Percentiles rank a stretch among this genome's conserved stretches.
These are phyloP conservation scores for Pezicula carpinea DNA, from an alignment of 2,329 filamentous ascomycete species.

Conservation along the genomic window DNA sequence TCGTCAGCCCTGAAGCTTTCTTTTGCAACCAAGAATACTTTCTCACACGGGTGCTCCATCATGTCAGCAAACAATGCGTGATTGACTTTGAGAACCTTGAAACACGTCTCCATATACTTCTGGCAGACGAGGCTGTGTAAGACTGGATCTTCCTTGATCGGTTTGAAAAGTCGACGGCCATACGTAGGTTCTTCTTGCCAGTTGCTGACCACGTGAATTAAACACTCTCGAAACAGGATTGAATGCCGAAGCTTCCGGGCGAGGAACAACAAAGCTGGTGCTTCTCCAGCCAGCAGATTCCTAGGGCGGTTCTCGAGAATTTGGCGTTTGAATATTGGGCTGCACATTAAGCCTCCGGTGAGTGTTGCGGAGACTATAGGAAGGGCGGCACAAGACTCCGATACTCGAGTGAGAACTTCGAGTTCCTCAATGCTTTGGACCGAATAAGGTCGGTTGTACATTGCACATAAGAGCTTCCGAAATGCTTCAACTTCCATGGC, in stretches of 20 bases:
- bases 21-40: too few species aligned
- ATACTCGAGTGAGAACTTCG: constrained; percentile 3
- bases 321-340: not conserved
- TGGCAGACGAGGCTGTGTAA: too few species aligned
- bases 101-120: too few species aligned
- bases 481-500: constrained; percentile 3
- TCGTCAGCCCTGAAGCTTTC: too few species aligned
- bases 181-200: constrained; percentile 2
- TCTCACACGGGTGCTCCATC: too few species aligned
- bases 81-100: too few species aligned
- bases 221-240: constrained; percentile 10
- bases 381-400: constrained; percentile 10
- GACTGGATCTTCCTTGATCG: too few species aligned
- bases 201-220: constrained; percentile 8
- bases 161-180: too few species aligned
- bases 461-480: constrained; percentile 8
- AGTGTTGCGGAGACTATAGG: constrained; percentile 3
- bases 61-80: too few species aligned
- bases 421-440: constrained; percentile 1
- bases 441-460: constrained; percentile 10
- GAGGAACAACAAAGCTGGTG: not conserved
- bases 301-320: not conserved
- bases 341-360: not conserved
- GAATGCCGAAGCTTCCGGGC: constrained; percentile 8
- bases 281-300: not conserved